Evolutionary conservation across 192 early-diverging fungal species (phyloP).

Genomic region (Rhizophlyctis rosea): DNA sequence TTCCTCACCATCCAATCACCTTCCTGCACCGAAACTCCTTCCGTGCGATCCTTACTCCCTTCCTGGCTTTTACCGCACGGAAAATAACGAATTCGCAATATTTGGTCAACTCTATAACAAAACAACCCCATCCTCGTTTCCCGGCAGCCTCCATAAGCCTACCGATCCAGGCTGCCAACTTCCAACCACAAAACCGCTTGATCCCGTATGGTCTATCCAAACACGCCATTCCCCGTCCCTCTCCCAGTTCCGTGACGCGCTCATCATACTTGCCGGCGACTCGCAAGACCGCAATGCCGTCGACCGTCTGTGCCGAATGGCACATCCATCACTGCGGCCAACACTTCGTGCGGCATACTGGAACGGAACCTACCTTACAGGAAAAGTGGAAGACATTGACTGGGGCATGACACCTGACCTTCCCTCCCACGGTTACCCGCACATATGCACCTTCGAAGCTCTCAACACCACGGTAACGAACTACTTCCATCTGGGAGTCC

Average conservation of each 20-base stretch:
- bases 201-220: too few species aligned
- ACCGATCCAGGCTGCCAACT: too few species aligned
- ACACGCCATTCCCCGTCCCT: too few species aligned
- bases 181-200: too few species aligned
- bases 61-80: too few species aligned
- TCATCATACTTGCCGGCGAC: not conserved
- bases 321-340: not conserved
- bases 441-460: not conserved
- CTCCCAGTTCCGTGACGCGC: not conserved
- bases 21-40: too few species aligned
- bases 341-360: not conserved
- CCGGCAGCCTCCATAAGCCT: too few species aligned
- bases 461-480: not conserved
- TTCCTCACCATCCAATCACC: too few species aligned
- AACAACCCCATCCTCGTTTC: too few species aligned
- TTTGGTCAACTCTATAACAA: too few species aligned
- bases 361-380: not conserved
- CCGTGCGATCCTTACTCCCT: too few species aligned
- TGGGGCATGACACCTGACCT: not conserved
- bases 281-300: not conserved
- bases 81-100: too few species aligned
- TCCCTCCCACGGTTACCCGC: not conserved
- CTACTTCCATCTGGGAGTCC: not conserved
- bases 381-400: not conserved
- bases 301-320: not conserved